Evolutionary conservation across 495 filamentous ascomycete species (phyloP).

Genomic region (Thozetella sp.): DNA sequence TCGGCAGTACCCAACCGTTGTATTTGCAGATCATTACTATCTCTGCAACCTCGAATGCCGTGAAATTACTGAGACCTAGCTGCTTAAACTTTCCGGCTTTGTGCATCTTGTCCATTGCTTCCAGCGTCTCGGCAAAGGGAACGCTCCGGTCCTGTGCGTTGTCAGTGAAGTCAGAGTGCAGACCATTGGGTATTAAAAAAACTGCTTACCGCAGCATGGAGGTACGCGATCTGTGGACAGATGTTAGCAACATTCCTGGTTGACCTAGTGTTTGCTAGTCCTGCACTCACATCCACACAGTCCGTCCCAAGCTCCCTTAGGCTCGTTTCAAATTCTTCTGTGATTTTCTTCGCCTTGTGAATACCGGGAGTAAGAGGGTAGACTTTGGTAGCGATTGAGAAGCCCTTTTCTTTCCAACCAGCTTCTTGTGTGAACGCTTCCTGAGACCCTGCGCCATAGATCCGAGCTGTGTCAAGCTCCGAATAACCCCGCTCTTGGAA

Average conservation of each 20-base stretch:
- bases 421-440: neutral
- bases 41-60: constrained; percentile 84
- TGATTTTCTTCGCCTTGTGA: neutral
- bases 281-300: constrained; percentile 57
- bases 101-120: constrained; percentile 70
- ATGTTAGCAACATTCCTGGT: constrained; percentile 2
- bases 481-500: neutral
- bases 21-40: constrained; percentile 71
- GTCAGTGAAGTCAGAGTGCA: neutral
- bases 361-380: neutral
- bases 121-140: constrained; percentile 72
- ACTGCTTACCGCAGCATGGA: constrained; percentile 65
- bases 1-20: constrained; percentile 67
- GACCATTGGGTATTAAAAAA: neutral
- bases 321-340: neutral
- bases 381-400: neutral
- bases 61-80: constrained; percentile 76
- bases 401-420: neutral
- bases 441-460: neutral
- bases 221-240: constrained; percentile 64
- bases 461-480: neutral
- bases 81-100: constrained; percentile 79
- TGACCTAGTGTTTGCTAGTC: neutral
- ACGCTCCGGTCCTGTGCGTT: constrained; percentile 58
- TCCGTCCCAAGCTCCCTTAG: constrained; percentile 20